Evolutionary conservation across 2,329 filamentous ascomycete genomes (phyloP), one percentile per base, ranked within the genome.

Genomic region (Aspergillus costaricaensis): DNA sequence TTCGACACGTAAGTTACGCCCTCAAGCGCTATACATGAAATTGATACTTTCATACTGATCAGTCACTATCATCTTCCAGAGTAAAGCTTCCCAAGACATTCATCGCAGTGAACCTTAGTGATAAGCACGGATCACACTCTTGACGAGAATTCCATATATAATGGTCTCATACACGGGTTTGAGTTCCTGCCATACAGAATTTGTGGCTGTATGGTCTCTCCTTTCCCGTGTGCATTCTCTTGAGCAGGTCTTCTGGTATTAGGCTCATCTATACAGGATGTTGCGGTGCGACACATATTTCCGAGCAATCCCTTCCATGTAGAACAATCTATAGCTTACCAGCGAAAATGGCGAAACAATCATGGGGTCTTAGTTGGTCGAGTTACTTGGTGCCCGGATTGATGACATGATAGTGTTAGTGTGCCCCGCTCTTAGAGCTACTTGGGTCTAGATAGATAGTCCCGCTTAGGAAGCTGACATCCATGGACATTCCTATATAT

Each of bases 1-100:
- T 98, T 99, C 73, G 91, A 96, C 72, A 92, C 92, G 90, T 94
- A 83, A 80, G 89, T 82, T 60, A 56, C 39, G 8, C 8, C 82
- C 60, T 52, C 41, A 30, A 7, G 12, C 7, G 6, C 10, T 49
- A n/a, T 51, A 21, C 4, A 19, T 48, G 15, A 9, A 19, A 36
- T 47, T 30, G 41, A 64, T 17, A 60, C 58, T 43, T 25, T 61
- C n/a, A 63, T 57, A 12, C 19, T 21, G 41, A 44, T 23, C 21
- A 44, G 21, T 14, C 19, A 15, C 14, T 12, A 43, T 65, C 30
- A 55, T n/a, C 30, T 43, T 38, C 49, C 32, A 80, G 78, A 25
- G 81, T 83, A n/a, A 79, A 83, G 72, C 70, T 83, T 43, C 81
- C 81, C 9, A 81, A 81, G 67, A 78, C 77, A 36, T 83, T 83